phyloP scores from a whole-genome alignment of 2,329 filamentous ascomycete species.

The Sporothrix globosa region DNA sequence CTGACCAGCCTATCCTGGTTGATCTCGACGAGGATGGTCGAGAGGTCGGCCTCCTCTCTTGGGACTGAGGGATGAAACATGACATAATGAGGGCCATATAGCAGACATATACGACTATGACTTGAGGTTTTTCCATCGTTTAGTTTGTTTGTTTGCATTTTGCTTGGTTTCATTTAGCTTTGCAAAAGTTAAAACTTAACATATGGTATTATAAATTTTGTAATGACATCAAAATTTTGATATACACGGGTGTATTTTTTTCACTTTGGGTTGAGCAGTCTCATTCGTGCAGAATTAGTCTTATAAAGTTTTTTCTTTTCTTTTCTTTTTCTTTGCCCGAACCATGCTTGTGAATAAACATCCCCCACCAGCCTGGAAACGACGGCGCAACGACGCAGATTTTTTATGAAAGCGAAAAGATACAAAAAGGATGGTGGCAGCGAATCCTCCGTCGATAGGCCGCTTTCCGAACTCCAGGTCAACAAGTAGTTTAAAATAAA shows the following conservation, averaged over 20 bases:
- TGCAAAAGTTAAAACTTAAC: not conserved
- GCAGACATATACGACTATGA: not conserved
- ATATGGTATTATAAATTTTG: not conserved
- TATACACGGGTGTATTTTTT: not conserved
- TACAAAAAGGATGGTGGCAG: constrained; percentile 42
- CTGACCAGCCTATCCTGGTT: constrained; percentile 58
- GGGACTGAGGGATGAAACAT: constrained; percentile 40
- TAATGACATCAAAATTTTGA: not conserved
- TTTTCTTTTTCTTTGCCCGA: constrained; percentile 54
- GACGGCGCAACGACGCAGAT: constrained; percentile 29
- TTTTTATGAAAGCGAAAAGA: constrained; percentile 44
- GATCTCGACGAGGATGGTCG: constrained; percentile 57
- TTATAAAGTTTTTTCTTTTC: constrained; percentile 27
- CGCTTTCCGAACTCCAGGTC: constrained; percentile 33
- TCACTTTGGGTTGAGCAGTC: not conserved
- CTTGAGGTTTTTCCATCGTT: not conserved
- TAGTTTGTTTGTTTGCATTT: not conserved
- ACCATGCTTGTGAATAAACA: constrained; percentile 49
- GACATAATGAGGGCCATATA: not conserved
- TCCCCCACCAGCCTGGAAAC: constrained; percentile 49
- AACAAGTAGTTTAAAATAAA: constrained; percentile 30
- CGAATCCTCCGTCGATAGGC: constrained; percentile 34
- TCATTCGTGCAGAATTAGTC: not conserved
- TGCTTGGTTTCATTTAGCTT: no score
- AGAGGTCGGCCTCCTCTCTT: constrained; percentile 57